Conservation (phyloP, 2,329 filamentous ascomycete genomes). For the Didymella arachidicola region DNA sequence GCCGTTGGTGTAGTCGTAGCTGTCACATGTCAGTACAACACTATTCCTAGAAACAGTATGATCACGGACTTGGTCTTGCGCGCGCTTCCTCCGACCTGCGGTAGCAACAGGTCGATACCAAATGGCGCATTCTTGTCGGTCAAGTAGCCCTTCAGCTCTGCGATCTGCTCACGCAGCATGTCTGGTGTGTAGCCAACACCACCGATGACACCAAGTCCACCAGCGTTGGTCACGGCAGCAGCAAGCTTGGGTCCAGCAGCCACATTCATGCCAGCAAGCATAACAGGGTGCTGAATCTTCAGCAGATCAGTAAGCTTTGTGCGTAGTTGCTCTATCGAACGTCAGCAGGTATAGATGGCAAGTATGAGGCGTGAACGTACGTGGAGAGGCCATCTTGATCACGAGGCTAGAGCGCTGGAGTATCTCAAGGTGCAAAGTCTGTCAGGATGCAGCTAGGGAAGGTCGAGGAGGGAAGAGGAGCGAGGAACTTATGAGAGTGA, state of each 20-base stretch:
- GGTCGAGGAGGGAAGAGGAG: conserved; percentile 21
- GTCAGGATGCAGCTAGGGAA: background rate
- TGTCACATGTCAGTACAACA: conserved; percentile 50
- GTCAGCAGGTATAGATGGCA: conserved; percentile 30
- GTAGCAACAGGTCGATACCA: conserved; percentile 90
- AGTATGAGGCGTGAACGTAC: conserved; percentile 61
- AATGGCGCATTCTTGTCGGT: conserved; percentile 93
- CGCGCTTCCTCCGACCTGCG: conserved; percentile 92
- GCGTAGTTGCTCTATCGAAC: conserved; percentile 76
- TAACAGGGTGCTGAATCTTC: conserved; percentile 94
- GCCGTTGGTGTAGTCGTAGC: conserved; percentile 99
- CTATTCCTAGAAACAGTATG: background rate
- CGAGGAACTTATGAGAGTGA: conserved; percentile 31
- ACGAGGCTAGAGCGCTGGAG: conserved; percentile 12
- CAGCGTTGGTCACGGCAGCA: conserved; percentile 95
- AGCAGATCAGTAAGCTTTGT: conserved; percentile 95
- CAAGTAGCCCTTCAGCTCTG: conserved; percentile 88
- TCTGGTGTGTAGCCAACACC: conserved; percentile 96
- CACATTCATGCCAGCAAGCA: conserved; percentile 99
- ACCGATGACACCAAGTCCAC: conserved; percentile 94
- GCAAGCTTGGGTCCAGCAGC: conserved; percentile 95
- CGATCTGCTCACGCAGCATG: conserved; percentile 94
- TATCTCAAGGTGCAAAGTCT: background rate
- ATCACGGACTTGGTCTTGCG: conserved; percentile 83
- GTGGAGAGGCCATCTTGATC: conserved; percentile 76